These are phyloP conservation scores for Ceratocystis ficicola DNA, from an alignment of 2,329 filamentous ascomycete species.

Conservation along the genomic window DNA sequence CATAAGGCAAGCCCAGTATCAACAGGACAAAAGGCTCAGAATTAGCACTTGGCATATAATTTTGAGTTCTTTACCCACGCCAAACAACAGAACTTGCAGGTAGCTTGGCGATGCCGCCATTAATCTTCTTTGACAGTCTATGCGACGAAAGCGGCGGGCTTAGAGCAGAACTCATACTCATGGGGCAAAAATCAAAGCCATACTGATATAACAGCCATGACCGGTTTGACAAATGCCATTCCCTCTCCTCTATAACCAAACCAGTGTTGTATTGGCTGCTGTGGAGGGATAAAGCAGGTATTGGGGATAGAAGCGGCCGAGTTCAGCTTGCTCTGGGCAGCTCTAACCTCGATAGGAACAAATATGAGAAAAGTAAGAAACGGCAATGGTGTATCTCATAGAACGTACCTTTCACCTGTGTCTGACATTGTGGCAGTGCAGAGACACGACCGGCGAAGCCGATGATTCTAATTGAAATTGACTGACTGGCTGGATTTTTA, in stretches of 20 bases:
- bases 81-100: not conserved
- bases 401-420: conserved; percentile 30
- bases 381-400: not conserved
- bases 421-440: conserved; percentile 30
- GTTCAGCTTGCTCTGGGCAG: not conserved
- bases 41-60: not conserved
- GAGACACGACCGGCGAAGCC: conserved; percentile 8
- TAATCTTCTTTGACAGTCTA: not conserved
- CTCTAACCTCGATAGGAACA: not conserved
- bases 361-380: conserved; percentile 6
- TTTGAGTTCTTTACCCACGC: not conserved
- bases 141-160: too few relatives aligned
- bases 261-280: too few relatives aligned
- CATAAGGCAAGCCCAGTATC: conserved; percentile 2
- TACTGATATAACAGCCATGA: too few relatives aligned
- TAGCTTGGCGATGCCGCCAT: not conserved
- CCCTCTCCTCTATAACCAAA: too few relatives aligned
- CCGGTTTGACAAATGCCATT: too few relatives aligned
- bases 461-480: not conserved
- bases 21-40: not conserved
- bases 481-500: not conserved
- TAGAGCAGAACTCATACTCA: too few relatives aligned
- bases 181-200: too few relatives aligned
- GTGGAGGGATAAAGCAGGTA: not conserved
- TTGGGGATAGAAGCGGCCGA: not conserved